phyloP scores from a whole-genome alignment of 2,329 filamentous ascomycete genomes.

The Eutypella sp. region DNA sequence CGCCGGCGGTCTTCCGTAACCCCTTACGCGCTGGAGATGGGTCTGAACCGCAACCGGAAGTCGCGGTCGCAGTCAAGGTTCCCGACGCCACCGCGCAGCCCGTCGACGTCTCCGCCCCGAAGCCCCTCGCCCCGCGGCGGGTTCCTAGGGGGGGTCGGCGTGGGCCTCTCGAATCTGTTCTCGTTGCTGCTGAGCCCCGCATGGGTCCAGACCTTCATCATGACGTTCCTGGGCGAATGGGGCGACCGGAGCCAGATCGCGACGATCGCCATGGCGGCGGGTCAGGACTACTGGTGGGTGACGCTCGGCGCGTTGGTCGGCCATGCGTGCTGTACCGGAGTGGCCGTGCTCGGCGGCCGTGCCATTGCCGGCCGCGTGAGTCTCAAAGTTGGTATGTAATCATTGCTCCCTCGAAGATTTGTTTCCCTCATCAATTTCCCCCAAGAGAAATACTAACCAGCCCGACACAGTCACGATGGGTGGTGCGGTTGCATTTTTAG shows the following conservation, averaged over 20 bases:
- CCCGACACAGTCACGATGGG: slow-evolving; percentile 74
- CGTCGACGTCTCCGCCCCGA: slow-evolving; percentile 69
- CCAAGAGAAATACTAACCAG: slow-evolving; percentile 7
- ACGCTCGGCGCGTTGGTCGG: slow-evolving; percentile 82
- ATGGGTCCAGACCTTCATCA: slow-evolving; percentile 98
- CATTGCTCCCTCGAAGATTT: background rate
- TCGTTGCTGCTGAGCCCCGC: slow-evolving; percentile 87
- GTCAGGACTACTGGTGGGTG: slow-evolving; percentile 99
- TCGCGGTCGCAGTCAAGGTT: slow-evolving; percentile 70
- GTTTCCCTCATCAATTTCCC: background rate
- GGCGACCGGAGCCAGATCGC: slow-evolving; percentile 96
- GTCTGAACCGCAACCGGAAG: slow-evolving; percentile 60
- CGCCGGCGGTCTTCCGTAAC: slow-evolving; percentile 64
- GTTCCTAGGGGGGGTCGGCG: slow-evolving; percentile 27
- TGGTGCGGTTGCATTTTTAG: slow-evolving; percentile 81
- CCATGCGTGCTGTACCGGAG: slow-evolving; percentile 83
- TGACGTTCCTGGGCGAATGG: slow-evolving; percentile 99
- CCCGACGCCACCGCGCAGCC: slow-evolving; percentile 73
- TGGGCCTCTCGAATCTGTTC: slow-evolving; percentile 74
- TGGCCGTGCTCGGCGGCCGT: slow-evolving; percentile 85
- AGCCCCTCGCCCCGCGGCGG: slow-evolving; percentile 45
- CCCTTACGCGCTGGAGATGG: slow-evolving; percentile 76
- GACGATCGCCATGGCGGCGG: slow-evolving; percentile 97
- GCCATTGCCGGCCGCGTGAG: slow-evolving; percentile 92
- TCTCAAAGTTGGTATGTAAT: slow-evolving; percentile 82